phyloP scores from a whole-genome alignment of 106 monocot genomes.

The Amphibolis antarctica region DNA sequence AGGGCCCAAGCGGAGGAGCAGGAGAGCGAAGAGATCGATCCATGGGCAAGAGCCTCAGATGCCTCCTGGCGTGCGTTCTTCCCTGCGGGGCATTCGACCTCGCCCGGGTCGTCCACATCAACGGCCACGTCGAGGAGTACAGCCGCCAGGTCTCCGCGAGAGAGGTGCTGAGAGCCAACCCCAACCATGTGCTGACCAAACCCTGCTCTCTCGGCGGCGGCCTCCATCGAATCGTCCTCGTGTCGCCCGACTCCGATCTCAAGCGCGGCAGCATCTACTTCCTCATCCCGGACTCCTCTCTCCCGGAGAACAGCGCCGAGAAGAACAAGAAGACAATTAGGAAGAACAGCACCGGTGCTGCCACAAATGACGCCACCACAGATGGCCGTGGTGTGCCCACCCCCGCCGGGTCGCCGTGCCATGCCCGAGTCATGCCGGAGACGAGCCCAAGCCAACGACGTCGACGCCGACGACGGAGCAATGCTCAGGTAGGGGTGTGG shows the following conservation, averaged over 20 bases:
- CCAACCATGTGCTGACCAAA: conserved; percentile 46
- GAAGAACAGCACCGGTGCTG: neutral
- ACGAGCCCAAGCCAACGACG: conserved; percentile 6
- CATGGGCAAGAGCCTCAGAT: conserved; percentile 60
- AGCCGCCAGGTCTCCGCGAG: conserved; percentile 34
- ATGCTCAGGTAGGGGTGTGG: conserved; percentile 31
- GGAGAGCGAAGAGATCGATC: neutral
- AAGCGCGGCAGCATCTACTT: conserved; percentile 56
- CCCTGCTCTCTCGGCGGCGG: conserved; percentile 32
- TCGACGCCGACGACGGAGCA: conserved; percentile 6
- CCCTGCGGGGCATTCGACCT: conserved; percentile 64
- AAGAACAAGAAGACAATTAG: conserved; percentile 1
- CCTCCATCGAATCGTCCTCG: conserved; percentile 25
- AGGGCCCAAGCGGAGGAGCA: no score
- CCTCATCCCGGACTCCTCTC: conserved; percentile 36
- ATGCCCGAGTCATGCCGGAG: conserved; percentile 17
- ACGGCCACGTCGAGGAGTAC: conserved; percentile 67
- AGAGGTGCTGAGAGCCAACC: conserved; percentile 50
- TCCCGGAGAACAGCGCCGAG: conserved; percentile 18
- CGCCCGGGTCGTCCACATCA: conserved; percentile 49
- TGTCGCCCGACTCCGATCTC: conserved; percentile 44
- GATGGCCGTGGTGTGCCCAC: no score
- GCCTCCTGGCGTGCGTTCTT: conserved; percentile 57
- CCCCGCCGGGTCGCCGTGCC: neutral
- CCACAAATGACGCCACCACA: neutral